These are phyloP conservation scores for Leersia perrieri DNA, from an alignment of 176 grass and related monocot species.

Conservation along the genomic window DNA sequence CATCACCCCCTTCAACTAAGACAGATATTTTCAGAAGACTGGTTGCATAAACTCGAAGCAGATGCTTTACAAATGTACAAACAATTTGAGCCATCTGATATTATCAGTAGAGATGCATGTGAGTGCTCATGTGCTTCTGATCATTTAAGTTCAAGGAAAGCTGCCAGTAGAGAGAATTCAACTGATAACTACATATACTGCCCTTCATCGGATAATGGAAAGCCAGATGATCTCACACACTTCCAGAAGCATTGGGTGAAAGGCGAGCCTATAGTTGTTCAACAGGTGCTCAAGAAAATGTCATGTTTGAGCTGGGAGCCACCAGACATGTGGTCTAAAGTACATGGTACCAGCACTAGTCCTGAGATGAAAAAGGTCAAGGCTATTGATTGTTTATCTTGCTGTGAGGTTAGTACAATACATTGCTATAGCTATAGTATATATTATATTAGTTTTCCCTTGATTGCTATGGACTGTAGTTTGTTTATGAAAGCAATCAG, in stretches of 20 bases:
- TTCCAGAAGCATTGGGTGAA: slow-evolving; percentile 83
- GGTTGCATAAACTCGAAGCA: slow-evolving; percentile 42
- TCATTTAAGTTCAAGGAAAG: slow-evolving; percentile 49
- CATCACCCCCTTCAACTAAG: slow-evolving; percentile 45
- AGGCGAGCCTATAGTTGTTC: slow-evolving; percentile 79
- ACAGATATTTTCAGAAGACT: slow-evolving; percentile 43
- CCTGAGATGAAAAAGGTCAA: slow-evolving; percentile 32
- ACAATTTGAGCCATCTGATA: slow-evolving; percentile 6
- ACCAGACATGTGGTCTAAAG: slow-evolving; percentile 54
- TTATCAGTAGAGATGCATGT: slow-evolving; percentile 17
- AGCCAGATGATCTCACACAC: slow-evolving; percentile 53
- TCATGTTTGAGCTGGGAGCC: slow-evolving; percentile 58
- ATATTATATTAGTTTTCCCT: not conserved
- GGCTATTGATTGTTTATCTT: slow-evolving; percentile 57
- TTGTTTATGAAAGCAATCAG: not conserved
- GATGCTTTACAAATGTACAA: slow-evolving; percentile 26
- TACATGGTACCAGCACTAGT: slow-evolving; percentile 15
- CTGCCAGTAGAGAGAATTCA: slow-evolving; percentile 52
- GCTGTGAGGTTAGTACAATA: slow-evolving; percentile 60
- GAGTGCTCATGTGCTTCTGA: slow-evolving; percentile 38
- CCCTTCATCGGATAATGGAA: slow-evolving; percentile 36
- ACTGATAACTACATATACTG: slow-evolving; percentile 68
- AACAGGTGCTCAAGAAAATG: slow-evolving; percentile 49
- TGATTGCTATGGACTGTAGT: not conserved
- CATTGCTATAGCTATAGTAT: not conserved